A percentile compares a stretch with the other conserved stretches of the same genome.
These are phyloP conservation scores for Phtheirospermum japonicum DNA, from an alignment of 257 asterid species.

Conservation along the genomic window DNA sequence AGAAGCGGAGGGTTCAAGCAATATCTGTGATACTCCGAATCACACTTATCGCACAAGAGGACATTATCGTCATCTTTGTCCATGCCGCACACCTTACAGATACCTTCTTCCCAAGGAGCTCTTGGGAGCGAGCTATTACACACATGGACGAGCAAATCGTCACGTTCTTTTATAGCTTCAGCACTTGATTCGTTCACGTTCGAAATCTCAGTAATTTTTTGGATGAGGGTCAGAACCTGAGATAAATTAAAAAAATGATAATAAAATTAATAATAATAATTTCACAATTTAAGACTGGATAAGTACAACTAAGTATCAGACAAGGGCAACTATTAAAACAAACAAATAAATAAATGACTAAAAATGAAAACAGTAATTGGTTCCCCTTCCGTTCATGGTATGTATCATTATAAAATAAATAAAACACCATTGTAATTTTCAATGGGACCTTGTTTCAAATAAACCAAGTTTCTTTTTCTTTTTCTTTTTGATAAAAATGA, in stretches of 20 bases:
- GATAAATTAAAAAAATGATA: slow-evolving; percentile 5
- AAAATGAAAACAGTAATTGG: too few relatives aligned
- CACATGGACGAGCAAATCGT: slow-evolving; percentile 50
- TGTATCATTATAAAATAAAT: too few relatives aligned
- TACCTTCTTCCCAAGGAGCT: slow-evolving; percentile 99
- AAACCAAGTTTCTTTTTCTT: slow-evolving; percentile 14
- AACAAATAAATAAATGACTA: neutral
- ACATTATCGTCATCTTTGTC: slow-evolving; percentile 93
- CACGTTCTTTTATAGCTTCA: slow-evolving; percentile 61
- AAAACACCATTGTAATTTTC: neutral
- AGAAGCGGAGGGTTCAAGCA: slow-evolving; percentile 93
- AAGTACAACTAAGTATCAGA: slow-evolving; percentile 4
- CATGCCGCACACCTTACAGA: slow-evolving; percentile 93
- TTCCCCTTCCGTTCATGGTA: too few relatives aligned
- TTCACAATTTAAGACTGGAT: neutral
- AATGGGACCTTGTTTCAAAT: neutral
- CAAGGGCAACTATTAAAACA: slow-evolving; percentile 5
- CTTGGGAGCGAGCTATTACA: slow-evolving; percentile 67
- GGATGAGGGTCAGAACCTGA: slow-evolving; percentile 69
- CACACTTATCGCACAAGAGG: slow-evolving; percentile 83
- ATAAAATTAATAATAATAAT: slow-evolving; percentile 1
- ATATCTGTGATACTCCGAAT: slow-evolving; percentile 86
- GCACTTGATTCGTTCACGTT: slow-evolving; percentile 33
- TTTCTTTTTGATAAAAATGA: slow-evolving; percentile 1
- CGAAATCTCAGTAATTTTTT: slow-evolving; percentile 45